Conservation (phyloP, 257 asterid genomes). For the Rubia yunnanensis region DNA sequence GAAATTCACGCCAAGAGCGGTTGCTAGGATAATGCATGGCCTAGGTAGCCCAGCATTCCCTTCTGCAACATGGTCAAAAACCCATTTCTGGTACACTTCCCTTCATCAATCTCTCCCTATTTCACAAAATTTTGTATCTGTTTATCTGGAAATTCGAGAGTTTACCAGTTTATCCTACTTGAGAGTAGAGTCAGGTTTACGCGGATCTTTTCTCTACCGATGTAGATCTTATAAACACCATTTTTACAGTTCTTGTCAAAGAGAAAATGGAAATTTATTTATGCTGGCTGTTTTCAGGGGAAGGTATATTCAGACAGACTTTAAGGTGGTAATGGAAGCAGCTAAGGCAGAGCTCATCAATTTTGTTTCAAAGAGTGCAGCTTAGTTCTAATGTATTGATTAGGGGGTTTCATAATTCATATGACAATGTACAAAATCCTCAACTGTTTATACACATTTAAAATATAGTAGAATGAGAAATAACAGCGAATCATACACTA, state of each 20-base stretch:
- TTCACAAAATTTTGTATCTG: not conserved
- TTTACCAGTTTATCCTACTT: too few relatives aligned
- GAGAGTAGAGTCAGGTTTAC: too few relatives aligned
- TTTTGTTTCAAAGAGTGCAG: conserved; percentile 36
- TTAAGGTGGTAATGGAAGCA: conserved; percentile 73
- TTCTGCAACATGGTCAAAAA: conserved; percentile 76
- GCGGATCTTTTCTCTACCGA: not conserved
- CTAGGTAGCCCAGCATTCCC: conserved; percentile 88
- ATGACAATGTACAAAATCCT: too few relatives aligned
- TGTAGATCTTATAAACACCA: not conserved
- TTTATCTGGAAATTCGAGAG: too few relatives aligned
- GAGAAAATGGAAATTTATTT: not conserved
- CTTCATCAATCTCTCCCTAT: not conserved
- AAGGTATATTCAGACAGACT: conserved; percentile 63
- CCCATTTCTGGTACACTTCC: conserved; percentile 77
- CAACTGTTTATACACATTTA: not conserved
- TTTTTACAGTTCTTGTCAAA: not conserved
- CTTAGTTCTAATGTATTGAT: conserved; percentile 8
- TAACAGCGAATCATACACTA: too few relatives aligned
- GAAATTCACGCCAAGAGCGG: conserved; percentile 83
- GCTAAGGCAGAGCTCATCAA: conserved; percentile 68
- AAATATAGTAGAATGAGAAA: not conserved
- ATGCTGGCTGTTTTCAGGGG: conserved; percentile 50
- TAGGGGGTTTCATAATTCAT: too few relatives aligned
- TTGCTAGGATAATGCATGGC: conserved; percentile 91